Evolutionary conservation across 495 filamentous ascomycete genomes (phyloP).

Genomic region (Cudoniella acicularis): DNA sequence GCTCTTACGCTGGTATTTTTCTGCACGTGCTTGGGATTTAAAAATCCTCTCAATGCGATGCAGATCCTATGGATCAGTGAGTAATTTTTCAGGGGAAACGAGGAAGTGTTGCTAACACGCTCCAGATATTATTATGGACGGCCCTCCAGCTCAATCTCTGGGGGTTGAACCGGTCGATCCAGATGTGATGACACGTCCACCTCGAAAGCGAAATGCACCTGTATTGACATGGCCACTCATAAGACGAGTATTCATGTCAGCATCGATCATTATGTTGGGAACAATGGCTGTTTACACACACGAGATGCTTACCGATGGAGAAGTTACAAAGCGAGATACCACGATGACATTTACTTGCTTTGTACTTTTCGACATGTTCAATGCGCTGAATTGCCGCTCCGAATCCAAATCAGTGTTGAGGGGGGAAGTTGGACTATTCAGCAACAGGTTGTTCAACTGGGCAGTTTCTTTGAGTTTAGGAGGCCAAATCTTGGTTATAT

Average conservation of each 20-base stretch:
- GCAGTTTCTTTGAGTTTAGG: constrained; percentile 78
- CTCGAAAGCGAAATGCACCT: constrained; percentile 75
- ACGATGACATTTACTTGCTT: constrained; percentile 99
- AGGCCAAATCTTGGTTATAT: constrained; percentile 87
- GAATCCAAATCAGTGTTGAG: constrained; percentile 84
- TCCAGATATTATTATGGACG: constrained; percentile 97
- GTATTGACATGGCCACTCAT: constrained; percentile 83
- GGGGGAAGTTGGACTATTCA: constrained; percentile 77
- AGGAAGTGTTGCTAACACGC: constrained; percentile 4
- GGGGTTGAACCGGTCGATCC: constrained; percentile 96
- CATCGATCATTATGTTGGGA: constrained; percentile 82
- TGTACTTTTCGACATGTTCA: constrained; percentile 98
- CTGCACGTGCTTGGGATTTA: constrained; percentile 87
- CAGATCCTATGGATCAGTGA: constrained; percentile 99
- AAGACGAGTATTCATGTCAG: constrained; percentile 80
- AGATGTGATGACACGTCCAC: constrained; percentile 87
- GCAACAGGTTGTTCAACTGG: constrained; percentile 94
- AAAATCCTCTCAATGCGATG: constrained; percentile 95
- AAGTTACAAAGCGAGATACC: constrained; percentile 87
- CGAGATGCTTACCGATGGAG: constrained; percentile 76
- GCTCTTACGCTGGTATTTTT: constrained; percentile 86
- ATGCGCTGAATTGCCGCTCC: constrained; percentile 88
- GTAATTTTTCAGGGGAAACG: constrained; percentile 28
- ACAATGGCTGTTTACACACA: constrained; percentile 86
- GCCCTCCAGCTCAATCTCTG: constrained; percentile 92